Conservation (phyloP, 495 filamentous ascomycete species). For the Antarctomyces pellizariae region DNA sequence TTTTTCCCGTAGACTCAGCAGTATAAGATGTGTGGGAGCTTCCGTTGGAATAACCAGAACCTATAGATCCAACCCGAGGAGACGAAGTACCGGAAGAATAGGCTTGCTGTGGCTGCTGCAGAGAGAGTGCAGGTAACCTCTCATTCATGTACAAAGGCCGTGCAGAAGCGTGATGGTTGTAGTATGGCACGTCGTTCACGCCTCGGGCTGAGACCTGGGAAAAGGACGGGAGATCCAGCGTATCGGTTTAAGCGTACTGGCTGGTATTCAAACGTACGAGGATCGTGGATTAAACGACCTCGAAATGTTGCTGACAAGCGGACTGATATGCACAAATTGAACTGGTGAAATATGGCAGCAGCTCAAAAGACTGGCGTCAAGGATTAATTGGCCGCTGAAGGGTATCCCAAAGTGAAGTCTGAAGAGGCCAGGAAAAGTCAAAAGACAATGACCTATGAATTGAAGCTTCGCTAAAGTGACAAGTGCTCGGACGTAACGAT, state of each 20-base stretch:
- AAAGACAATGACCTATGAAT: no score
- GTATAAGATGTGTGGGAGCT: conserved; percentile 26
- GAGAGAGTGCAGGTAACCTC: conserved; percentile 52
- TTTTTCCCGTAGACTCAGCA: conserved; percentile 29
- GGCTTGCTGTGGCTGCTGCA: conserved; percentile 37
- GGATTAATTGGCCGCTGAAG: no score
- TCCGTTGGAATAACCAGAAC: conserved; percentile 25
- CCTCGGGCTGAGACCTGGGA: conserved; percentile 80
- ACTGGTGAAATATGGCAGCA: no score
- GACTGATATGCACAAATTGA: no score
- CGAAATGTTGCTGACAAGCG: no score
- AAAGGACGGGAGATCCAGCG: conserved; percentile 94
- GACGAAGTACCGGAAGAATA: conserved; percentile 42
- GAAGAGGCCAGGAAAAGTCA: no score
- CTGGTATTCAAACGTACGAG: conserved; percentile 7
- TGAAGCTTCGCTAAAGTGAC: no score
- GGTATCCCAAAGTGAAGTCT: no score
- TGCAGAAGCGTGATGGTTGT: conserved; percentile 46
- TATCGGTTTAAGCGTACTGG: conserved; percentile 45
- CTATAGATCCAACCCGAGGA: conserved; percentile 44
- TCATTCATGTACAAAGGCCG: conserved; percentile 45
- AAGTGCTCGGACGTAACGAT: no score
- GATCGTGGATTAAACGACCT: conserved; percentile 7
- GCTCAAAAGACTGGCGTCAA: no score
- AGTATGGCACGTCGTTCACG: conserved; percentile 54